Evolutionary conservation across 306 rosid species (phyloP).

Genomic region (Trifolium subterraneum): DNA sequence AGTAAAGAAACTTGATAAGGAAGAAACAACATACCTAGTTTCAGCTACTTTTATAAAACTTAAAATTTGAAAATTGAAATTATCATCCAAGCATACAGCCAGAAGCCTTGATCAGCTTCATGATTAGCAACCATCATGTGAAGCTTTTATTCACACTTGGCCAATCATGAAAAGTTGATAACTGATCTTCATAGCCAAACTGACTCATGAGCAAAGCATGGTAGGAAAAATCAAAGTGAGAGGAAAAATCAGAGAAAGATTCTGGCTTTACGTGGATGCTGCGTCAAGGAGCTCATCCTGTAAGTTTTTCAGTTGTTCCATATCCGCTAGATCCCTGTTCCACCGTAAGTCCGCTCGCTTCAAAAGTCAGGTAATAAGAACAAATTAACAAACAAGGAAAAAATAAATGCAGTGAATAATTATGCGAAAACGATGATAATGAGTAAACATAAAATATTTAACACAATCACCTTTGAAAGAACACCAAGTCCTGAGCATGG

Average conservation of each 20-base stretch:
- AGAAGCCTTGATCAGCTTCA: constrained; percentile 3
- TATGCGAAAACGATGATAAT: background rate
- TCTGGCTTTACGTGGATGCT: constrained; percentile 67
- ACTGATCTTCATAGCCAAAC: background rate
- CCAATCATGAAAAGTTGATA: background rate
- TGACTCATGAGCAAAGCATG: background rate
- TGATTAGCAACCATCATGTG: no score
- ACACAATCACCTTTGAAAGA: constrained; percentile 76
- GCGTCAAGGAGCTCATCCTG: constrained; percentile 85
- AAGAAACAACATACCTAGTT: constrained; percentile 2
- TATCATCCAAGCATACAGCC: constrained; percentile 26
- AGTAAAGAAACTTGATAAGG: constrained; percentile 33
- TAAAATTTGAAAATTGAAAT: constrained; percentile 4
- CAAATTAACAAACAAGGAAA: constrained; percentile 34
- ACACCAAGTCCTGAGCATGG: constrained; percentile 94
- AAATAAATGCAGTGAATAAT: constrained; percentile 26
- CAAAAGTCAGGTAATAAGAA: constrained; percentile 39
- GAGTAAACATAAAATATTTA: constrained; percentile 18
- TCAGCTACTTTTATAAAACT: constrained; percentile 24
- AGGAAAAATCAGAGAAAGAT: constrained; percentile 4
- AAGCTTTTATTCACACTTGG: background rate
- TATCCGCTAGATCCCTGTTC: constrained; percentile 75
- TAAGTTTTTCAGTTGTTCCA: constrained; percentile 70
- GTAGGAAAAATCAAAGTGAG: background rate
- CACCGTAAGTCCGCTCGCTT: constrained; percentile 93